phyloP scores from a whole-genome alignment of 805 yeast genomes.

The Blastobotrys parvus region DNA sequence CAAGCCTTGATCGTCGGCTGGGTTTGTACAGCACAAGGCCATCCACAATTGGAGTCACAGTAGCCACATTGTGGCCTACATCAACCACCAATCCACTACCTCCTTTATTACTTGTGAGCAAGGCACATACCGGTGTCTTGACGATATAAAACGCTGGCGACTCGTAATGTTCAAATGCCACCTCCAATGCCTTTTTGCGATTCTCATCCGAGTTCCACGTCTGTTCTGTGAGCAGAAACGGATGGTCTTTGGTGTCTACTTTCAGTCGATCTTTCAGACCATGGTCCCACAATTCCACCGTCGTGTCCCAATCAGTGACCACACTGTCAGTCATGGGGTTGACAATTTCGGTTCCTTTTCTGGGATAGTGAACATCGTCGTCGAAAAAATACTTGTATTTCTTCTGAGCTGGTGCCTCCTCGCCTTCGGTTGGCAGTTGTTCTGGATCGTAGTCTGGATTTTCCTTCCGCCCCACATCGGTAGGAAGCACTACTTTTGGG shows the following conservation, averaged over 20 bases:
- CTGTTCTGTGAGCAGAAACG: constrained; percentile 77
- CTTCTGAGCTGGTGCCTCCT: constrained; percentile 2
- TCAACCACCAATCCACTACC: constrained; percentile 53
- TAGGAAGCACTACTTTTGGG: constrained; percentile 67
- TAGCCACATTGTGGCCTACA: constrained; percentile 61
- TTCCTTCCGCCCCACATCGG: constrained; percentile 24
- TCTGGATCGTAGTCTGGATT: constrained; percentile 9
- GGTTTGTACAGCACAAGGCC: constrained; percentile 34
- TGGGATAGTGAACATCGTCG: constrained; percentile 12
- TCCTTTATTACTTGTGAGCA: constrained; percentile 76
- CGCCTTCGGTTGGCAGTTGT: constrained; percentile 2
- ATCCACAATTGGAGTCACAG: constrained; percentile 38
- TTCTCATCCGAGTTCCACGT: constrained; percentile 69
- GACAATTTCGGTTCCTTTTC: constrained; percentile 14
- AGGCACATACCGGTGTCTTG: constrained; percentile 76
- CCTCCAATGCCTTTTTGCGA: constrained; percentile 62
- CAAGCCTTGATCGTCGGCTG: constrained; percentile 57
- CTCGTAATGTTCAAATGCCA: constrained; percentile 55
- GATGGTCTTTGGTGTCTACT: constrained; percentile 56
- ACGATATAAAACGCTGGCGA: constrained; percentile 79
- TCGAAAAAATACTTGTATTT: constrained; percentile 16
- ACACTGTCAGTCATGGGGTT: constrained; percentile 19
- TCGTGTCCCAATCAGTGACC: constrained; percentile 73
- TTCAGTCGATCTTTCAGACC: constrained; percentile 44
- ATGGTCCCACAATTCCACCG: constrained; percentile 62